Conservation (phyloP, 202 grass and related monocot species). For the Brachypodium distachyon region DNA sequence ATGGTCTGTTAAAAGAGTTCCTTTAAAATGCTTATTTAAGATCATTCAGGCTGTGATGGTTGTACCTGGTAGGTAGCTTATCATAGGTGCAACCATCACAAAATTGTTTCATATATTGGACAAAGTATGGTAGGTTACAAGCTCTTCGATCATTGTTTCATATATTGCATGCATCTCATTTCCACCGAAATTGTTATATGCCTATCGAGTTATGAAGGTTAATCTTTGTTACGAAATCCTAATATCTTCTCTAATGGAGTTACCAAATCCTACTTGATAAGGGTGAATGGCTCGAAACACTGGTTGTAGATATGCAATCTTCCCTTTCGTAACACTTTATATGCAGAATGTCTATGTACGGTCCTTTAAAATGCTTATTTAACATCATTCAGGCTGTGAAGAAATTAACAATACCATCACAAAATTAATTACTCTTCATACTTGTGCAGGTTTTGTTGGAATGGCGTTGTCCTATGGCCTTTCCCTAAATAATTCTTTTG, state of each 20-base stretch:
- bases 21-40: too few relatives aligned
- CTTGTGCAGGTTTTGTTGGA: constrained; percentile 69
- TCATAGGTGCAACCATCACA: background rate
- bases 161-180: background rate
- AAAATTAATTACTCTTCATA: background rate
- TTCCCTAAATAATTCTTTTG: constrained; percentile 67
- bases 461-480: constrained; percentile 90
- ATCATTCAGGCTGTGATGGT: too few relatives aligned
- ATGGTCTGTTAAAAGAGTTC: too few relatives aligned
- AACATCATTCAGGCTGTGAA: background rate
- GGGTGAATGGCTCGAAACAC: background rate
- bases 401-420: background rate
- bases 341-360: background rate
- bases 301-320: background rate
- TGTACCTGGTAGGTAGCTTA: constrained; percentile 47
- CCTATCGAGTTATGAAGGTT: background rate
- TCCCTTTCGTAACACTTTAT: background rate
- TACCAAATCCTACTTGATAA: background rate
- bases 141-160: background rate
- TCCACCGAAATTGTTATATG: background rate
- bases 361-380: background rate
- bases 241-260: background rate
- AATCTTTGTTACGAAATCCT: background rate
- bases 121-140: background rate
- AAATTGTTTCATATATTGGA: background rate